phyloP scores from a whole-genome alignment of 768 basidiomycete genomes.

The Boletus barrowsii region DNA sequence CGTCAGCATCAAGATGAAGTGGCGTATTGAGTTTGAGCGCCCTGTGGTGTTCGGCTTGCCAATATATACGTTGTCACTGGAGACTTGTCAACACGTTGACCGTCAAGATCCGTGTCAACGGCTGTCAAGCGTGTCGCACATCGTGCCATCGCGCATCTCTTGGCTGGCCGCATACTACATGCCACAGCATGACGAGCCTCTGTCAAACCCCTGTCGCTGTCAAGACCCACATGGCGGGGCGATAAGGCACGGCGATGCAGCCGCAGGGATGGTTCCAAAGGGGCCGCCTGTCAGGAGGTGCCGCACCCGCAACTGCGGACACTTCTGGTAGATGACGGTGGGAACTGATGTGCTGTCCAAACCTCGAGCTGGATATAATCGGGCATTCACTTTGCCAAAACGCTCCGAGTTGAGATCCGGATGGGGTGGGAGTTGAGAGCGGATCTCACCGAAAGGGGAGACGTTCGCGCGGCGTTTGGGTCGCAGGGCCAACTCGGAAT shows the following conservation, averaged over 20 bases:
- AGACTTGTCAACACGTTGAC: slow-evolving; percentile 2
- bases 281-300: slow-evolving; percentile 10
- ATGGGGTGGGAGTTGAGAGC: slow-evolving; percentile 20
- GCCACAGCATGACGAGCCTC: slow-evolving; percentile 5
- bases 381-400: slow-evolving; percentile 20
- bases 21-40: slow-evolving; percentile 12
- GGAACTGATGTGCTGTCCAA: slow-evolving; percentile 14
- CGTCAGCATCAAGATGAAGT: slow-evolving; percentile 14
- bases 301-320: slow-evolving; percentile 12
- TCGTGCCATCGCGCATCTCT: neutral
- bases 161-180: neutral
- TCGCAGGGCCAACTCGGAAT: neutral
- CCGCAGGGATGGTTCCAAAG: slow-evolving; percentile 1
- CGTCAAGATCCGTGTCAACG: slow-evolving; percentile 8
- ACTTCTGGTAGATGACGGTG: slow-evolving; percentile 13
- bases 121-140: neutral
- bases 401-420: slow-evolving; percentile 25
- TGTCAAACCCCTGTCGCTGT: slow-evolving; percentile 13
- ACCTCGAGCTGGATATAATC: slow-evolving; percentile 18
- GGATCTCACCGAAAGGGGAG: slow-evolving; percentile 23
- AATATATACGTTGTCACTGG: slow-evolving; percentile 6
- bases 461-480: slow-evolving; percentile 22
- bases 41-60: slow-evolving; percentile 1
- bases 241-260: slow-evolving; percentile 17
- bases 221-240: slow-evolving; percentile 8